Base-by-base conservation (phyloP, 257 asterid genomes). In the Solanum pimpinellifolium region DNA sequence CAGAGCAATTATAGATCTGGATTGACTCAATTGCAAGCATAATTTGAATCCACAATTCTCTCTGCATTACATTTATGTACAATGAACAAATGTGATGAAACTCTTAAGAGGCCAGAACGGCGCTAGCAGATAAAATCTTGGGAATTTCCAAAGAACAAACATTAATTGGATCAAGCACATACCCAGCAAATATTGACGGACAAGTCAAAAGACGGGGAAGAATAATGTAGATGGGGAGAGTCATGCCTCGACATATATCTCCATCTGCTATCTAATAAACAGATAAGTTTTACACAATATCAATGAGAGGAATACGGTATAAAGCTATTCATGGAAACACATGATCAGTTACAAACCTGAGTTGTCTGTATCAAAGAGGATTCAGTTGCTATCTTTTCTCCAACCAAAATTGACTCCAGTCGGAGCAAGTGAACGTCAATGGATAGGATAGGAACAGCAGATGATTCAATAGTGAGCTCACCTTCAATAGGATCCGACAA, bases 161-260 rank as follows among this genome's bases (percentile, higher is more conserved):
- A 27, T 27, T n/a, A 15, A 15, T 25, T 68, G 46, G 86, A 85
- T 86, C 49, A 80, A 85, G 74, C 74, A 88, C 93, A 52, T 89
- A 95, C 98, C 98, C 98, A 35, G 97, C 97, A 89, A 94, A 94
- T 90, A 91, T 87, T 86, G 98, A 93, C 31, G 96, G 97, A 87
- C 98, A 95, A 86, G 98, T 94, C 93, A 94, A 88, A 81, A 95
- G 97, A 23, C 98, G 98, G 14, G 98, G 98, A 91, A 94, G 94
- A 87, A 93, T 88, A 84, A 93, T 84, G 74, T 93, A 91, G 86
- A 95, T 94, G 66, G 98, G 98, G 83, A 95, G 83, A 68, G 92
- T 90, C 96, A 92, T 87, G 88, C 94, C 91, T 72, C 93, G 93
- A 82, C 92, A 91, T 87, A 94, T 92, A 89, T 94, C 95, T 86